Evolutionary conservation across 805 yeast species (phyloP).

Genomic region (Kodamaea jinghongensis): DNA sequence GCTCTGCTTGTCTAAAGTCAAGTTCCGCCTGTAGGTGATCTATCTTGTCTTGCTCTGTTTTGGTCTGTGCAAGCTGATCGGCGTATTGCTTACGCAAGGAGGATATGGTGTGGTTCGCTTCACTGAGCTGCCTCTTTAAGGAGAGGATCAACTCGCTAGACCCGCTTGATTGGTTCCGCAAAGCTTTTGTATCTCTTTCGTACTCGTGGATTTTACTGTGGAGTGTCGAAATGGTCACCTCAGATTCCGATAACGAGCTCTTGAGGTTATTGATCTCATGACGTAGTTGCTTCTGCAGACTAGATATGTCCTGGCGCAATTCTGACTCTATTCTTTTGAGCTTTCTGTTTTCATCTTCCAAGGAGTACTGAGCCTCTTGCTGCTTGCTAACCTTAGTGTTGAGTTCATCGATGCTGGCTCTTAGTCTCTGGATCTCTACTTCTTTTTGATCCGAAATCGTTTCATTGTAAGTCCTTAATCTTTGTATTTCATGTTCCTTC

Average conservation of each 20-base stretch:
- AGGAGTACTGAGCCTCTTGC: background rate
- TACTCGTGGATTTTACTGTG: no score
- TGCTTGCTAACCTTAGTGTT: background rate
- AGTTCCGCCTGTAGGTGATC: conserved; percentile 8
- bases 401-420: background rate
- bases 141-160: no score
- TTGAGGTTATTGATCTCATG: no score
- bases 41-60: conserved; percentile 8
- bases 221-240: no score
- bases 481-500: background rate
- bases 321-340: no score
- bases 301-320: no score
- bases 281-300: no score
- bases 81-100: background rate
- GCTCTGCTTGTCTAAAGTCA: conserved; percentile 10
- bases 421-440: background rate
- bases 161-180: no score
- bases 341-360: no score
- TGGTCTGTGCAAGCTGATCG: background rate
- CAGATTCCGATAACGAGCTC: no score
- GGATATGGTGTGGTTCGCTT: background rate
- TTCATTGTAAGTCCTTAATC: background rate
- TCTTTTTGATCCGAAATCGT: background rate
- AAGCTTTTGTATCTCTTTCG: no score
- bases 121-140: background rate